phyloP scores from a whole-genome alignment of 192 early-diverging fungal species.

The Gonapodya sp. region DNA sequence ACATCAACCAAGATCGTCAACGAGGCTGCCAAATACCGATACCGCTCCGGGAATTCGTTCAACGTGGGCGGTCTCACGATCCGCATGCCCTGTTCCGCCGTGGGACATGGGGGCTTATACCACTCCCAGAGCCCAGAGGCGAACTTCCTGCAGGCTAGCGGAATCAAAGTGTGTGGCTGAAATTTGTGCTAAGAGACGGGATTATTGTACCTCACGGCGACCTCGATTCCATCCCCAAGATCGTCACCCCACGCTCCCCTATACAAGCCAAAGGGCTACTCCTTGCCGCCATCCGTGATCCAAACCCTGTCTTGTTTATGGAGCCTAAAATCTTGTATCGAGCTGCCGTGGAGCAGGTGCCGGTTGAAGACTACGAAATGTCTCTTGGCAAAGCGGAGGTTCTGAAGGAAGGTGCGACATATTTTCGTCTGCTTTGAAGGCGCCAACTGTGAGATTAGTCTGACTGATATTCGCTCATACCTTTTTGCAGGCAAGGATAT shows the following conservation, averaged over 20 bases:
- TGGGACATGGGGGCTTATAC: slow-evolving; percentile 95
- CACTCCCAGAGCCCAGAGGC: slow-evolving; percentile 92
- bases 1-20: slow-evolving; percentile 62
- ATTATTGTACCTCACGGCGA: no score
- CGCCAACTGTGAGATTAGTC: background rate
- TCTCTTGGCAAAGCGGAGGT: slow-evolving; percentile 89
- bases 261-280: slow-evolving; percentile 94
- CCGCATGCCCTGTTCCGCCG: slow-evolving; percentile 82
- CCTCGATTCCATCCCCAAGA: slow-evolving; percentile 19
- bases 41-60: slow-evolving; percentile 87
- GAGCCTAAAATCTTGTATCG: slow-evolving; percentile 97
- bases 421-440: no score
- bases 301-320: slow-evolving; percentile 89
- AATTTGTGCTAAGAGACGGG: background rate
- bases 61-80: slow-evolving; percentile 83
- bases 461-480: background rate
- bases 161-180: slow-evolving; percentile 54
- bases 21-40: slow-evolving; percentile 95
- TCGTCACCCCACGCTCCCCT: slow-evolving; percentile 83
- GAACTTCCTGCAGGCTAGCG: slow-evolving; percentile 89
- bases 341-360: slow-evolving; percentile 89
- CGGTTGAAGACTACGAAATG: slow-evolving; percentile 79
- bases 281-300: slow-evolving; percentile 78
- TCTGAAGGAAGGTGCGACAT: slow-evolving; percentile 44
- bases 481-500: slow-evolving; percentile 3